phyloP scores from a whole-genome alignment of 2,329 filamentous ascomycete species.

The Cladophialophora chaetospira region DNA sequence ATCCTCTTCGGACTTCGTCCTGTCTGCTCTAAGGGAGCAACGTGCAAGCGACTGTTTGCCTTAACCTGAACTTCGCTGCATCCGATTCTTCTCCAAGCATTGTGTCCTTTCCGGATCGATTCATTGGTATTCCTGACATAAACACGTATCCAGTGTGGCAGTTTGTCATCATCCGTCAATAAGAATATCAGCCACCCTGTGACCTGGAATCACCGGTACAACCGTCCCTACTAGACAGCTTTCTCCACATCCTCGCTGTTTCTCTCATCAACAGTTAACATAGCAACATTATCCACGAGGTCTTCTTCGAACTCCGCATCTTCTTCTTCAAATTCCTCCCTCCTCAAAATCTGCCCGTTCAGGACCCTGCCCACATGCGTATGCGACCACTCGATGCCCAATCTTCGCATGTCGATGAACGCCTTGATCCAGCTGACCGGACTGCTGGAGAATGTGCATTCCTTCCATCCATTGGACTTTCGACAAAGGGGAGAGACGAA shows the following conservation, averaged over 20 bases:
- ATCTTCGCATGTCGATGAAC: conserved; percentile 41
- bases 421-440: conserved; percentile 47
- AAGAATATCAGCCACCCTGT: too few species aligned
- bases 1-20: too few species aligned
- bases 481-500: conserved; percentile 37
- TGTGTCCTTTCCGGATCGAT: too few species aligned
- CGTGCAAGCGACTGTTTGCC: too few species aligned
- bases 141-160: neutral
- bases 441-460: conserved; percentile 41
- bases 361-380: conserved; percentile 52
- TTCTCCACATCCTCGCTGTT: neutral
- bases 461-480: conserved; percentile 20
- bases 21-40: too few species aligned
- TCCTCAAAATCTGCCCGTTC: conserved; percentile 40
- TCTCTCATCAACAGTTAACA: neutral
- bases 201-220: too few species aligned
- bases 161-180: neutral
- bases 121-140: too few species aligned
- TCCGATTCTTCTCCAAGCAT: too few species aligned
- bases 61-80: too few species aligned
- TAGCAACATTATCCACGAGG: neutral
- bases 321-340: conserved; percentile 37
- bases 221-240: too few species aligned
- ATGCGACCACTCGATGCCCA: conserved; percentile 44
- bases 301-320: neutral